Percentiles rank a stretch among this genome's conserved stretches.
Evolutionary conservation across 2,329 filamentous ascomycete genomes (phyloP).

Genomic region (Sclerotinia borealis): DNA sequence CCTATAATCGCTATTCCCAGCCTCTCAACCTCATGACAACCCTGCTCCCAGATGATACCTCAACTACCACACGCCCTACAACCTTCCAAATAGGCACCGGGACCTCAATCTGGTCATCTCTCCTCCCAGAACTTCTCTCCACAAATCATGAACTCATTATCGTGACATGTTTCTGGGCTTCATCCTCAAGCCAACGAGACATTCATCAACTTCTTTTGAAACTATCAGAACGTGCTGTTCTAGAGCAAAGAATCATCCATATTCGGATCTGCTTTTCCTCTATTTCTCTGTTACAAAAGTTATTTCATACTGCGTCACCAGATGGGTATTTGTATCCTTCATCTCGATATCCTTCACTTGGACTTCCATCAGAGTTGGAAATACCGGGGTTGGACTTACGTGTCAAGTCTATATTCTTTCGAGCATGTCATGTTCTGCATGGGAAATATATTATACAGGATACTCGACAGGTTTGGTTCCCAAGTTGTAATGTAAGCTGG

Average conservation of each 20-base stretch:
- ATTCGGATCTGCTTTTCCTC: constrained; percentile 74
- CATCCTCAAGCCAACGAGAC: constrained; percentile 53
- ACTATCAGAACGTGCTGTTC: constrained; percentile 47
- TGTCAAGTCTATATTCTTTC: constrained; percentile 73
- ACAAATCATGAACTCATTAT: constrained; percentile 42
- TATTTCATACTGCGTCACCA: constrained; percentile 62
- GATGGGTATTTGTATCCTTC: constrained; percentile 54
- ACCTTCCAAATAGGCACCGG: constrained; percentile 8
- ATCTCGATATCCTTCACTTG: constrained; percentile 51
- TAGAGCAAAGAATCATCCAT: constrained; percentile 19
- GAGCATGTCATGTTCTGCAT: constrained; percentile 81
- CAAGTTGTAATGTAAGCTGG: constrained; percentile 82
- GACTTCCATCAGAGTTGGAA: constrained; percentile 50
- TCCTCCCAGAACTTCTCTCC: constrained; percentile 2
- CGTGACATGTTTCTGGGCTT: constrained; percentile 78
- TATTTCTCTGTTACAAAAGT: constrained; percentile 63
- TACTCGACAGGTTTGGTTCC: constrained; percentile 58
- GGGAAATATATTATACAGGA: constrained; percentile 78
- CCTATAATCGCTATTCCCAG: too few species aligned
- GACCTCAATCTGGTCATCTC: background rate
- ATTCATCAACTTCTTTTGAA: constrained; percentile 41
- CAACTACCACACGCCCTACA: background rate
- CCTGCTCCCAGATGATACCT: background rate
- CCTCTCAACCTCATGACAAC: background rate
- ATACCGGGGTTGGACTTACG: constrained; percentile 58